These are phyloP conservation scores for Flaveria linearis DNA, from an alignment of 129 eudicot genomes.

Conservation along the genomic window DNA sequence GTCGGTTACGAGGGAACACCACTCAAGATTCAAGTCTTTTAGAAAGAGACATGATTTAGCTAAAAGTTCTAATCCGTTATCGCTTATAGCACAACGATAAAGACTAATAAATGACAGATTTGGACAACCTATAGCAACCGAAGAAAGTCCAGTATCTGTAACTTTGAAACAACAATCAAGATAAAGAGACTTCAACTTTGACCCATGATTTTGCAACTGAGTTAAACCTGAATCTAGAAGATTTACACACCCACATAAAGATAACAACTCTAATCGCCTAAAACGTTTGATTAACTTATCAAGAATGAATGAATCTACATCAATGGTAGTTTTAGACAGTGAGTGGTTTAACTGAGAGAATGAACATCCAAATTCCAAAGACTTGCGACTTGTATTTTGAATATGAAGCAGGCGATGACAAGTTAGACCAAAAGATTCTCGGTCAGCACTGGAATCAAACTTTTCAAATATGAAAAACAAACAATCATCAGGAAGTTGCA, in stretches of 20 bases:
- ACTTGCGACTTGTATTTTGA: conserved; percentile 59
- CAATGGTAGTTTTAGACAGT: conserved; percentile 34
- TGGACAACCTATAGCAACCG: conserved; percentile 61
- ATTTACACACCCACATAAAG: conserved; percentile 71
- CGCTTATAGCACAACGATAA: conserved; percentile 65
- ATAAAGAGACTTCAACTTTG: conserved; percentile 48
- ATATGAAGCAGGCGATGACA: conserved; percentile 75
- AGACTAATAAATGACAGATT: conserved; percentile 58
- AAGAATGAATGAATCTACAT: conserved; percentile 44
- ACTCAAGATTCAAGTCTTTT: conserved; percentile 62
- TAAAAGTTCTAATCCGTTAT: conserved; percentile 55
- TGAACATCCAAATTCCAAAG: conserved; percentile 72
- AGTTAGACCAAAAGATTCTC: conserved; percentile 83
- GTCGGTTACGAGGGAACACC: conserved; percentile 63
- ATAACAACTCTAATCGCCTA: conserved; percentile 48
- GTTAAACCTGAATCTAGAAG: conserved; percentile 60
- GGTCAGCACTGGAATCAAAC: conserved; percentile 51
- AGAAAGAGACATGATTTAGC: conserved; percentile 57
- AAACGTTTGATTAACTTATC: conserved; percentile 59
- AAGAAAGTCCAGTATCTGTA: conserved; percentile 59
- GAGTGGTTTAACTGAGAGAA: conserved; percentile 32
- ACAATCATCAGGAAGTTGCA: conserved; percentile 78
- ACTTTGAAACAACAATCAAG: conserved; percentile 77
- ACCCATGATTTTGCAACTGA: conserved; percentile 43
- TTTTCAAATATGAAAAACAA: conserved; percentile 52